Conservation (phyloP, 495 filamentous ascomycete species). For the Trichoderma gamsii region DNA sequence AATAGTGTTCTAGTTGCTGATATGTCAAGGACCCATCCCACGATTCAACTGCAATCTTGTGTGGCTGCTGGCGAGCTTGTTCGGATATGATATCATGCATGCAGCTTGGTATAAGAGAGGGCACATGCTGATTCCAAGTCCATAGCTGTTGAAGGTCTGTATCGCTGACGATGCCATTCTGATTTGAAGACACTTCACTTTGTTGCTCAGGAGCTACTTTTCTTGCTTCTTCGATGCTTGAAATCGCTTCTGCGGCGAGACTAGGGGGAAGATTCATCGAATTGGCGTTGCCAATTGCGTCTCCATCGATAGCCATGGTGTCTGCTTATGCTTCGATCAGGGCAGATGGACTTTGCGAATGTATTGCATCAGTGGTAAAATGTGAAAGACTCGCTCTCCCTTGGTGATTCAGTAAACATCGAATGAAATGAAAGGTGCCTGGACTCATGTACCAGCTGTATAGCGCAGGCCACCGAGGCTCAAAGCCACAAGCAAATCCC, state of each 20-base stretch:
- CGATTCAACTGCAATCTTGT: constrained; percentile 31
- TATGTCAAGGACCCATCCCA: constrained; percentile 61
- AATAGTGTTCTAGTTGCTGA: constrained; percentile 43
- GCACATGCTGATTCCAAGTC: constrained; percentile 35
- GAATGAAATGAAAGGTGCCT: neutral
- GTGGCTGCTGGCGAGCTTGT: constrained; percentile 25
- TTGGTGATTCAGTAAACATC: neutral
- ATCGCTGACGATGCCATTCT: neutral
- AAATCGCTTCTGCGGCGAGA: neutral
- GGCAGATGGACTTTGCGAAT: neutral
- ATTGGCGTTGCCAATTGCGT: neutral
- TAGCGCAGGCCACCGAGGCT: neutral
- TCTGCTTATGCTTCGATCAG: neutral
- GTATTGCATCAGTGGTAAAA: neutral
- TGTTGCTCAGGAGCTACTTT: neutral
- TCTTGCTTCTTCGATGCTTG: neutral
- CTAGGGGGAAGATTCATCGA: neutral
- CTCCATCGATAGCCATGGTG: constrained; percentile 1
- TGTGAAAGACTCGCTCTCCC: neutral
- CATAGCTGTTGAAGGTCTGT: constrained; percentile 32
- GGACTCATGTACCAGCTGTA: neutral
- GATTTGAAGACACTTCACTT: neutral
- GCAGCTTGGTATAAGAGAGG: constrained; percentile 30
- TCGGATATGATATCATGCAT: constrained; percentile 38
- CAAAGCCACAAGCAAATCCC: neutral